Evolutionary conservation across 805 yeast genomes (phyloP), one percentile per base, ranked within the genome.

Genomic region (Pichia rugopelliculosa): DNA sequence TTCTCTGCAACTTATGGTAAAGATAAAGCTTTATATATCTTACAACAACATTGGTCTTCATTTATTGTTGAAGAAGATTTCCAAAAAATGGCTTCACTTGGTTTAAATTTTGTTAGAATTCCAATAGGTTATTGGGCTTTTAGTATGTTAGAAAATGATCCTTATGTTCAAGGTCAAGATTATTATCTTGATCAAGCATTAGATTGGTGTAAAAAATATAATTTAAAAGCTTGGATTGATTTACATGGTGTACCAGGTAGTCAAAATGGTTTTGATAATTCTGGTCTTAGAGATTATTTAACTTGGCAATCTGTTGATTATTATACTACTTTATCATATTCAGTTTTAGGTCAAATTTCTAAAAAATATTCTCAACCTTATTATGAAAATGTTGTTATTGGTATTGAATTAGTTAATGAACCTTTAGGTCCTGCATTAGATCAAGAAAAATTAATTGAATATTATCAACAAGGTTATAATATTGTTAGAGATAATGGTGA

Each of bases 71-170:
- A 85, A 64, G 58, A 64, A 21, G 96, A 90, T 64, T 82, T 91
- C 57, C 55, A 65, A 43, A 60, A 70, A 46, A 86, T 90, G 45
- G 72, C 73, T 6, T 59, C 56, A 12, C 71, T 71, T 47, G 96
- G 96, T 1, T 72, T 90, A 53, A 91, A 90, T 66, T 72, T 83
- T 54, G 96, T 88, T 20, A 79, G 97, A 59, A 83, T 90, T 50
- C 97, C 98, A 40, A 78, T 90, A 47, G 96, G 96, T 11, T 90
- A 90, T 69, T 91, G 98, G 98, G 96, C 96, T 10, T 87, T 86
- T 64, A 60, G 73, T 42, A 59, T 66, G 8, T 69, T 77, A 40
- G 76, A 71, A 20, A 71, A 70, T 46, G 97, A 90, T 62, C 96
- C 97, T 3, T 90, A 87, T 59, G 93, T 88, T 30, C 79, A 75